Evolutionary conservation across 257 asterid genomes (phyloP), one percentile per base, ranked within the genome.

Genomic region (Primulina eburnea): DNA sequence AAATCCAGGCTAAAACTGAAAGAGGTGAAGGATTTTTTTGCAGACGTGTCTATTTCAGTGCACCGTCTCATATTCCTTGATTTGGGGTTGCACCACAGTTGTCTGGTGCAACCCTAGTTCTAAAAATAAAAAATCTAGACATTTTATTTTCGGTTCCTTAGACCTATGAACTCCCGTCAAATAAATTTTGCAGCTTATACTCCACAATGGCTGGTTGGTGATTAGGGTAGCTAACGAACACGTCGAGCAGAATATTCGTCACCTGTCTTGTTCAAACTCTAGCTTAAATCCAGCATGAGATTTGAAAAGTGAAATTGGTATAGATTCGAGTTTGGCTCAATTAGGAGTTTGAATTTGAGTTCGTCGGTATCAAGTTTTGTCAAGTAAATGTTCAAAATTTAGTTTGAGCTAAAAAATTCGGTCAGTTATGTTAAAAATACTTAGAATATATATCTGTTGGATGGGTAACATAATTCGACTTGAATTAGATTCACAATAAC

Each of bases 1-100:
- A 94, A 73, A 82, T 86, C 96, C 61, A 88, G 99, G 65, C 84
- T 94, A 53, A 94, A 81, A 80, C 59, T 77, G 11, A 89, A 86
- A 84, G 99, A 91, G 97, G 99, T 89, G 64, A 63, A 69, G 6
- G 16, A 62, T 53, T 35, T 74, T 43, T 34, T 20, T 12, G 7
- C 40, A 2, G 37, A 34, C 7, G 10, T 33, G 21, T 30, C 8
- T 58, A 32, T 50, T 20, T 7, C 20, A 62, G 14, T 50, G 55
- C 6, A 43, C 55, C 55, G 2, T 16, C 18, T 12, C 18, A 12
- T 43, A 4, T 43, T n/a, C 55, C 50, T 40, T 43, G 55, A 12
- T 14, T 43, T 43, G 14, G 55, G 18, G n/a, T n/a, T n/a, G n/a
- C n/a, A n/a, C n/a, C n/a, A n/a, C n/a, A 43, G 55, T 43, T 43